Evolutionary conservation across 2,329 filamentous ascomycete genomes (phyloP).

Genomic region (Botrytis porri): DNA sequence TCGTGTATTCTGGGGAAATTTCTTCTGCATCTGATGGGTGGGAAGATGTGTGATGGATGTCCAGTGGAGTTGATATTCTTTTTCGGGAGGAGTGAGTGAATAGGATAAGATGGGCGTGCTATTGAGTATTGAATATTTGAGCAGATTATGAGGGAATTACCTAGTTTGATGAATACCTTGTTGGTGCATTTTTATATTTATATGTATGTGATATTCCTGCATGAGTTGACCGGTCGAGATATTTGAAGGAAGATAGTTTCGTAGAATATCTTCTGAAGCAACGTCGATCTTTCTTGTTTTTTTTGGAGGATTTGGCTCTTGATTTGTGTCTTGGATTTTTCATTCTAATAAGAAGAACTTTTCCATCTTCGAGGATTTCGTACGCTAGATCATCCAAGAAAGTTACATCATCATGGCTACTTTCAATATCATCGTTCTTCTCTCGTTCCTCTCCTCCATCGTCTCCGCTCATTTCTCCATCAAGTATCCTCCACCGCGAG

Average conservation of each 20-base stretch:
- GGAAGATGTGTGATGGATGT: not conserved
- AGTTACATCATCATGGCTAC: not conserved
- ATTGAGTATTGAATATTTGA: constrained; percentile 2
- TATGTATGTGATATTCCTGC: not conserved
- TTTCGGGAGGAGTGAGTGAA: not conserved
- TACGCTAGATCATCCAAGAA: too few species aligned
- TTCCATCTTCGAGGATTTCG: not conserved
- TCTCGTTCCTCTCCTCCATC: not conserved
- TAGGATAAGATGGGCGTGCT: not conserved
- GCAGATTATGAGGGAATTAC: constrained; percentile 18
- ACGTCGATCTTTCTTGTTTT: not conserved
- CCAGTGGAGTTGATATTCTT: too few species aligned
- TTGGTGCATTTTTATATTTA: not conserved
- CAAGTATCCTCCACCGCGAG: constrained; percentile 16
- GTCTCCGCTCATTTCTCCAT: constrained; percentile 22
- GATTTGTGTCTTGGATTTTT: not conserved
- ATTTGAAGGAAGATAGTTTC: too few species aligned
- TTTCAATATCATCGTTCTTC: not conserved
- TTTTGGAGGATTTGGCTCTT: not conserved
- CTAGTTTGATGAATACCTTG: not conserved
- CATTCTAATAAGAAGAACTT: not conserved
- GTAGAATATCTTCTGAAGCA: not conserved
- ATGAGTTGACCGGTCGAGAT: not conserved
- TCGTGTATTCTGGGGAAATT: not conserved
- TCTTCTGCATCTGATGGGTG: too few species aligned